Conservation (phyloP, 2,329 filamentous ascomycete genomes). For the Ceratocystis colombiana region DNA sequence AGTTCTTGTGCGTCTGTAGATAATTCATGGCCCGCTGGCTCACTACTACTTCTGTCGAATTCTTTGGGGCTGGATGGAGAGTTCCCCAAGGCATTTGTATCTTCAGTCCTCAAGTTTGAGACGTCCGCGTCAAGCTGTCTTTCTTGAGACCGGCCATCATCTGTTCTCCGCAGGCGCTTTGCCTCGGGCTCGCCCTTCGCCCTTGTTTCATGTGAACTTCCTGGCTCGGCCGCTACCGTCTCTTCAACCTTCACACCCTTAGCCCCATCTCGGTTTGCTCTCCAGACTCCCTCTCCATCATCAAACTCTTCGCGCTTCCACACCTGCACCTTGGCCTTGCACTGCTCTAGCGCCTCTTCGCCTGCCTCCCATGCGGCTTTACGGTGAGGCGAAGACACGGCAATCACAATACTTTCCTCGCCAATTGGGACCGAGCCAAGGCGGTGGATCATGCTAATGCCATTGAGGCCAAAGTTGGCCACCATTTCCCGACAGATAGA, state of each 20-base stretch:
- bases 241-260: conserved; percentile 41
- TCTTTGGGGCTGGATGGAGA: conserved; percentile 14
- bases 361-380: conserved; percentile 77
- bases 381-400: conserved; percentile 73
- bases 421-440: conserved; percentile 76
- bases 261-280: conserved; percentile 70
- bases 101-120: neutral
- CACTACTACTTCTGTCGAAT: conserved; percentile 17
- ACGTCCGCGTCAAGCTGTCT: conserved; percentile 14
- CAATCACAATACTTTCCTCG: conserved; percentile 89
- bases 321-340: conserved; percentile 81
- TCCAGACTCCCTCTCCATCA: conserved; percentile 69
- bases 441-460: conserved; percentile 72
- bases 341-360: conserved; percentile 78
- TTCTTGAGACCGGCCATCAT: neutral
- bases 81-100: neutral
- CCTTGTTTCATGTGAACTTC: too few relatives aligned
- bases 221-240: neutral
- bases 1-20: neutral
- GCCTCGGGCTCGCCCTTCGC: neutral
- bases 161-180: neutral
- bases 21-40: conserved; percentile 12
- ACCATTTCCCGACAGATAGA: conserved; percentile 50
- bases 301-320: conserved; percentile 91
- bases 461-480: conserved; percentile 54